A percentile compares a stretch with the other conserved stretches of the same genome.
Conservation (phyloP, 2,329 filamentous ascomycete species). For the Phyllosticta citriasiana region DNA sequence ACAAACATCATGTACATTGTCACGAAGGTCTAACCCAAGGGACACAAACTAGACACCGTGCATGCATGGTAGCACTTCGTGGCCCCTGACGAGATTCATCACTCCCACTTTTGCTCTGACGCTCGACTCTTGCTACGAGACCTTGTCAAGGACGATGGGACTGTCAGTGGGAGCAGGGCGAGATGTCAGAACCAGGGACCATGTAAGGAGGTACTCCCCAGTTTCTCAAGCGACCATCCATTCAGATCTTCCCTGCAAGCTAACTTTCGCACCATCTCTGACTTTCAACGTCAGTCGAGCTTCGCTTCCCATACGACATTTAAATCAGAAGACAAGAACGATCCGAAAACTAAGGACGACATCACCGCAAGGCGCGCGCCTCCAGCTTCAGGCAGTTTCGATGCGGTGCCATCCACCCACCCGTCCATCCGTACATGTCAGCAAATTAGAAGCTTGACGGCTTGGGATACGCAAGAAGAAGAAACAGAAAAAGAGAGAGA, state of each 20-base stretch:
- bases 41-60: not conserved
- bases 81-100: not conserved
- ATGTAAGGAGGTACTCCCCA: not conserved
- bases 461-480: too few species aligned
- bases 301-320: not conserved
- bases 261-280: not conserved
- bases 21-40: not conserved
- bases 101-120: not conserved
- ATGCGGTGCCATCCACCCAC: not conserved
- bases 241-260: not conserved
- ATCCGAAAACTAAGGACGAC: not conserved
- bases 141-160: not conserved
- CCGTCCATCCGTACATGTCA: not conserved
- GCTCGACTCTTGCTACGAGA: not conserved
- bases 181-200: not conserved
- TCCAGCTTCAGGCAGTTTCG: not conserved
- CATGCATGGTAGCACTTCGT: not conserved
- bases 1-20: not conserved
- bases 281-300: not conserved
- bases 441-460: not conserved
- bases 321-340: not conserved
- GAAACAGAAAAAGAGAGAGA: not conserved
- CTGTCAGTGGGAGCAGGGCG: not conserved
- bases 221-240: not conserved
- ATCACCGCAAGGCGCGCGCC: not conserved